Evolutionary conservation across 2,329 filamentous ascomycete species (phyloP), one percentile per base, ranked within the genome.

Genomic region (Epichloe brachyelytri): DNA sequence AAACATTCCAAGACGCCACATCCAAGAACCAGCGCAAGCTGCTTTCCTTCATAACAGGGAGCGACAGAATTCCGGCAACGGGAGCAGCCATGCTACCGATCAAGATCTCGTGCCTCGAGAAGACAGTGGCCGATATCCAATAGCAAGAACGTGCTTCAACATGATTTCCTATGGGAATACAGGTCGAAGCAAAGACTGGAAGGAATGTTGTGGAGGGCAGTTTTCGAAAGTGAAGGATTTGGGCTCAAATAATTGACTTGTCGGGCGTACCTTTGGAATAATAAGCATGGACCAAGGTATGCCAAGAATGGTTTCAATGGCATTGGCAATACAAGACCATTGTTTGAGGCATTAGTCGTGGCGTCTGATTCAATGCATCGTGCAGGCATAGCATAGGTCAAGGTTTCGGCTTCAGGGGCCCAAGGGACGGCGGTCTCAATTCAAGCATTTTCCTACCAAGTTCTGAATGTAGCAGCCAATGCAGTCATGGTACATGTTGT

Each of bases 91-190:
- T 84, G 56, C 72, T 95, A 49, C 77, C 83, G 7, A 86, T 96
- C 55, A 82, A 84, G 56, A 72, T 95, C 49, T 77, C 79, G 14
- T 90, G 85, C 61, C 74, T 90, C 0, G 88, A 0, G 79, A 86
- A 41, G 86, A 94, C 60, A 74, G 75, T 53, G 75, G 79, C 38
- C 76, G 89, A 55, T 95, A 85, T 63, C 90, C 90, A 1, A 85
- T 88, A 19, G 90, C 90, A 17, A 78, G 89, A 60, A 96, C 90
- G 7, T 96, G 90, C 65, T 96, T 96, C 69, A 95, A 95, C 64
- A 80, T 83, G 65, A 62, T 96, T 56, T 82, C 84, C 69, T 96
- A 52, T 91, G 84, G 69, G 77, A 80, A 44, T 95, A 91, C 66
- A 63, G 67, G 37, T 80, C 78, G 3, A 79, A 75, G 58, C 75